These are phyloP conservation scores for Croton laevigatus DNA, from an alignment of 441 rosid genomes.

Conservation along the genomic window DNA sequence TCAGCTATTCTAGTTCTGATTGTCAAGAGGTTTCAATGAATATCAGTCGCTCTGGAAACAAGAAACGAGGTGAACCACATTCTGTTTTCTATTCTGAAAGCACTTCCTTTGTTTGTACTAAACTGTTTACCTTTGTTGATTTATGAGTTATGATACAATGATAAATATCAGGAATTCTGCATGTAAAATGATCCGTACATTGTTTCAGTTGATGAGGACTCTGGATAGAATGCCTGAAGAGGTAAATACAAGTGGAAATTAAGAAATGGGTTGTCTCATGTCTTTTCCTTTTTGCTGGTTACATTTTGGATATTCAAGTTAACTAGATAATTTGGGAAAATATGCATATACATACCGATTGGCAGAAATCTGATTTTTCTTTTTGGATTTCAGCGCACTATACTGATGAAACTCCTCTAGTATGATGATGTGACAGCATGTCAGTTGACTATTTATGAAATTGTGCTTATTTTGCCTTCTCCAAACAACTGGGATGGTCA, in stretches of 20 bases:
- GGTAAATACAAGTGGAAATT: conserved; percentile 37
- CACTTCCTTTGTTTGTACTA: background rate
- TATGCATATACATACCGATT: background rate
- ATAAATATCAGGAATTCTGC: conserved; percentile 75
- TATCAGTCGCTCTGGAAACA: conserved; percentile 72
- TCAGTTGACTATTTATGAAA: background rate
- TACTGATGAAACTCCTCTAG: conserved; percentile 91
- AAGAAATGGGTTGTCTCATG: background rate
- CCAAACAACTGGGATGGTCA: background rate
- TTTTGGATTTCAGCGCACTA: conserved; percentile 66
- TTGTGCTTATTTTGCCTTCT: no score
- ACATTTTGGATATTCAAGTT: background rate
- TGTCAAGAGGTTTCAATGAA: conserved; percentile 84
- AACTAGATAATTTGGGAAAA: background rate
- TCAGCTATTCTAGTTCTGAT: conserved; percentile 76
- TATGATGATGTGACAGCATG: conserved; percentile 95
- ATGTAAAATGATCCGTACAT: conserved; percentile 92
- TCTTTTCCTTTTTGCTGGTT: background rate
- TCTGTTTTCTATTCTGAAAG: background rate
- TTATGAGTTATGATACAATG: background rate
- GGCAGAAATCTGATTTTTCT: conserved; percentile 15
- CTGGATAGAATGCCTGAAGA: conserved; percentile 93
- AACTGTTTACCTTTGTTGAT: background rate
- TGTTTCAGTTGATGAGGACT: conserved; percentile 95
- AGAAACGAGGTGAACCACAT: conserved; percentile 49